phyloP scores from a whole-genome alignment of 2,329 filamentous ascomycete species.

The Phoma herbarum region DNA sequence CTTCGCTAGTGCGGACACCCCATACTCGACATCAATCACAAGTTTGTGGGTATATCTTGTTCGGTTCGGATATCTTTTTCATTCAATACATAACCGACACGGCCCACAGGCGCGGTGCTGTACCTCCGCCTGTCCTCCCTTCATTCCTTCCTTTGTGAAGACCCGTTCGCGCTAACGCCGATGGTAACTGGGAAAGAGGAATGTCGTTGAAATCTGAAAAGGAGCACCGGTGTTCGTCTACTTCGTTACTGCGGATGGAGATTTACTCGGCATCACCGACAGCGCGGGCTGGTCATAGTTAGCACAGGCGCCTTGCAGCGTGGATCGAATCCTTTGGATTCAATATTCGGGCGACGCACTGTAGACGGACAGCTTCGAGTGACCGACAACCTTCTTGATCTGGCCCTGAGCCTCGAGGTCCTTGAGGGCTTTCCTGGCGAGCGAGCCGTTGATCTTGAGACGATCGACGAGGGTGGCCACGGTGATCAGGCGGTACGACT shows the following conservation, averaged over 20 bases:
- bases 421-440: constrained; percentile 86
- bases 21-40: constrained; percentile 3
- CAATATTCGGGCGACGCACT: constrained; percentile 69
- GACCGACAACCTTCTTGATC: constrained; percentile 96
- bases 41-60: background rate
- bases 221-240: constrained; percentile 38
- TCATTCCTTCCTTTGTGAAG: constrained; percentile 44
- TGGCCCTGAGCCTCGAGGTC: constrained; percentile 98
- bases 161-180: constrained; percentile 48
- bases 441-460: constrained; percentile 99
- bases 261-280: constrained; percentile 50
- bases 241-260: constrained; percentile 28
- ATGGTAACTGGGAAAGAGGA: constrained; percentile 47
- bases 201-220: constrained; percentile 46
- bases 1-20: background rate
- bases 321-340: no score
- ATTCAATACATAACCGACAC: constrained; percentile 50
- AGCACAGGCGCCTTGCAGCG: no score
- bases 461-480: constrained; percentile 98
- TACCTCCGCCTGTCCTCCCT: constrained; percentile 41
- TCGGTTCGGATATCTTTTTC: constrained; percentile 45
- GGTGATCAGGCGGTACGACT: constrained; percentile 99
- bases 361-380: constrained; percentile 99
- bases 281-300: constrained; percentile 46
- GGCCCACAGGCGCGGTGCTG: constrained; percentile 35